phyloP scores from a whole-genome alignment of 768 basidiomycete species.

The Lactarius sanguifluus region DNA sequence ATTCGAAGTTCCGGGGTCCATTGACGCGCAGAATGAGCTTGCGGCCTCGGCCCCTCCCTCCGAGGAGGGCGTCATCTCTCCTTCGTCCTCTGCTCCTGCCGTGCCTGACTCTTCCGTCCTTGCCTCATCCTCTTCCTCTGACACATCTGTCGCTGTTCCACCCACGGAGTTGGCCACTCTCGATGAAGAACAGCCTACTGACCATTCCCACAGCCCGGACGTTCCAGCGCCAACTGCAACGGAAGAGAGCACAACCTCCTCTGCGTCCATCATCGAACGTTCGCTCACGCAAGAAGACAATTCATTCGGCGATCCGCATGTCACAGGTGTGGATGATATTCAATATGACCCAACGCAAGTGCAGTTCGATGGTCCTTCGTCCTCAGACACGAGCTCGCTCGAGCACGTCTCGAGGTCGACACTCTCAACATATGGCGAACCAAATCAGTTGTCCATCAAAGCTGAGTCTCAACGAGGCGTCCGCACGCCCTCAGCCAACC shows the following conservation, averaged over 20 bases:
- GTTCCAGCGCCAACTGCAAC: constrained; percentile 20
- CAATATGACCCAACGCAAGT: constrained; percentile 26
- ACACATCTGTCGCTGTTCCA: constrained; percentile 27
- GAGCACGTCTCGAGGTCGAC: constrained; percentile 21
- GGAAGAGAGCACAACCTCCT: constrained; percentile 27
- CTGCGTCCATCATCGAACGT: constrained; percentile 15
- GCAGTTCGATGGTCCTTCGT: constrained; percentile 24
- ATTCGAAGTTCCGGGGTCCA: constrained; percentile 14
- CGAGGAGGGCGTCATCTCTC: constrained; percentile 25
- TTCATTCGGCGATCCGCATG: constrained; percentile 13
- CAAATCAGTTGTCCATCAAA: constrained; percentile 34
- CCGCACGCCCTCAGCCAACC: constrained; percentile 69
- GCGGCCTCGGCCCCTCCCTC: constrained; percentile 20
- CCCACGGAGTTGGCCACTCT: constrained; percentile 25
- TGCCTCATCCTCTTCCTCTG: constrained; percentile 28
- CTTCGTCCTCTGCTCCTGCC: constrained; percentile 27
- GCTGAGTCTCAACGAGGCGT: constrained; percentile 32
- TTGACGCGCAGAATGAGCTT: constrained; percentile 20
- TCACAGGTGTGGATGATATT: constrained; percentile 17
- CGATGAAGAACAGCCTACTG: constrained; percentile 30
- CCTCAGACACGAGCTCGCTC: constrained; percentile 28
- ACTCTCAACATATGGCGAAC: constrained; percentile 23
- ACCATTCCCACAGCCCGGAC: constrained; percentile 29
- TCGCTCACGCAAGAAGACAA: constrained; percentile 23
- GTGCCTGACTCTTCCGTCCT: constrained; percentile 27